A percentile compares a stretch with the other conserved stretches of the same genome.
phyloP scores from a whole-genome alignment of 176 grass and related monocot species.

The Carex pumila region DNA sequence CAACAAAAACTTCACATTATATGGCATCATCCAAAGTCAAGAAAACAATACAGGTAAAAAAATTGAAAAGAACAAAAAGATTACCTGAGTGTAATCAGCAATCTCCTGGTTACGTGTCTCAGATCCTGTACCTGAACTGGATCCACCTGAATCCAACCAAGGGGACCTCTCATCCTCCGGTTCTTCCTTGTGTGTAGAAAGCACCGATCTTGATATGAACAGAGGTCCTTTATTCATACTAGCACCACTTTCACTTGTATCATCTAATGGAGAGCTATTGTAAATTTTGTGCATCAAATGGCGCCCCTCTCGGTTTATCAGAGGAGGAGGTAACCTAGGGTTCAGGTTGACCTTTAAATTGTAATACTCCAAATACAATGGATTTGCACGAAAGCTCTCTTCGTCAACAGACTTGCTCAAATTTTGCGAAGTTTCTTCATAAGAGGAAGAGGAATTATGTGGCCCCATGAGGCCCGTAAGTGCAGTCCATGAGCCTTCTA shows the following conservation, averaged over 20 bases:
- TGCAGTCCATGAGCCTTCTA: constrained; percentile 81
- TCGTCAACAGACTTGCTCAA: constrained; percentile 48
- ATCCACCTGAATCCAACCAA: constrained; percentile 41
- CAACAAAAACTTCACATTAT: constrained; percentile 31
- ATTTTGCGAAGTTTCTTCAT: constrained; percentile 39
- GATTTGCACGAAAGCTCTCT: constrained; percentile 54
- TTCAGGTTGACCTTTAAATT: constrained; percentile 87
- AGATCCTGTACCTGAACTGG: constrained; percentile 21
- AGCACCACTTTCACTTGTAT: constrained; percentile 30
- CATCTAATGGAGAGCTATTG: constrained; percentile 21
- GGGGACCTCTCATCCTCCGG: constrained; percentile 84
- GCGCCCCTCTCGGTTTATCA: constrained; percentile 67
- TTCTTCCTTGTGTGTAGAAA: constrained; percentile 92
- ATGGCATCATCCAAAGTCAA: constrained; percentile 9
- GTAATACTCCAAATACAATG: constrained; percentile 84
- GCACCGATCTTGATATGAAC: constrained; percentile 53
- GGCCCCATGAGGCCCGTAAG: constrained; percentile 51
- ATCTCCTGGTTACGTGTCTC: constrained; percentile 26
- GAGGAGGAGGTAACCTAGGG: constrained; percentile 90
- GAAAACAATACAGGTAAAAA: constrained; percentile 16
- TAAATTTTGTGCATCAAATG: constrained; percentile 61
- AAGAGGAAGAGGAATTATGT: constrained; percentile 31
- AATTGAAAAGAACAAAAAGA: not conserved
- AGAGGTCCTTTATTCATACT: constrained; percentile 30
- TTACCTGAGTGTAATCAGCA: constrained; percentile 52